These are phyloP conservation scores for Salix udensis DNA, from an alignment of 345 rosid genomes.

Conservation along the genomic window DNA sequence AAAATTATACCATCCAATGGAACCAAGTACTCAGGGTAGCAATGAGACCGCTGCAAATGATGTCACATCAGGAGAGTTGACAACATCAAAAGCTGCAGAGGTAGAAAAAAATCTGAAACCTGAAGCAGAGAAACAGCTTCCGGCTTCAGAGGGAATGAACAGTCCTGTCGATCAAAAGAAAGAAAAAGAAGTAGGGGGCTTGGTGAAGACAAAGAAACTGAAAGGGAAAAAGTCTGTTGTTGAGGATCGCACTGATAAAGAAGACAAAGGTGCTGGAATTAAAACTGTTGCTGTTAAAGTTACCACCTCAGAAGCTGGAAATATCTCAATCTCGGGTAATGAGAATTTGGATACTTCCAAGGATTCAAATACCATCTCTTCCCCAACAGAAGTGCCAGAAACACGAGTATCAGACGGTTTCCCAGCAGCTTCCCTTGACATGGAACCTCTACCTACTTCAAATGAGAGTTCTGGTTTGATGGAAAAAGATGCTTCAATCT, in stretches of 20 bases:
- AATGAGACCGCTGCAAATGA: constrained; percentile 35
- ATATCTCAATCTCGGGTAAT: constrained; percentile 15
- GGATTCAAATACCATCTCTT: constrained; percentile 17
- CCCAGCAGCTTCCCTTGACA: constrained; percentile 29
- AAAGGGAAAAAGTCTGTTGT: constrained; percentile 25
- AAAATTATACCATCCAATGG: constrained; percentile 35
- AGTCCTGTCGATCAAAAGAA: constrained; percentile 23
- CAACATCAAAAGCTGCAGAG: constrained; percentile 24
- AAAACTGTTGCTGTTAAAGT: constrained; percentile 21
- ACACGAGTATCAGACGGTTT: constrained; percentile 22
- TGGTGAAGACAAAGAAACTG: constrained; percentile 19
- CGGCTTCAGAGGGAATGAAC: constrained; percentile 31
- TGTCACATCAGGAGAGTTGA: constrained; percentile 21
- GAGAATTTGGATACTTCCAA: constrained; percentile 25
- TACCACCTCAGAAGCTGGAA: constrained; percentile 28
- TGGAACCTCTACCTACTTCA: constrained; percentile 22
- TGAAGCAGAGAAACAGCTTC: constrained; percentile 27
- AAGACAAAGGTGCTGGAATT: constrained; percentile 27
- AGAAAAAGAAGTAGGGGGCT: constrained; percentile 26
- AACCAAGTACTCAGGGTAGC: constrained; percentile 26
- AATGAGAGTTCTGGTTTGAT: constrained; percentile 25
- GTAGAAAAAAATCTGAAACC: constrained; percentile 34
- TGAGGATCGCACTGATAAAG: constrained; percentile 21
- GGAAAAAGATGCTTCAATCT: constrained; percentile 35
- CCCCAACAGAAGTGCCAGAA: constrained; percentile 24